phyloP scores from a whole-genome alignment of 2,329 filamentous ascomycete species.

The Paecilomyces sp. region DNA sequence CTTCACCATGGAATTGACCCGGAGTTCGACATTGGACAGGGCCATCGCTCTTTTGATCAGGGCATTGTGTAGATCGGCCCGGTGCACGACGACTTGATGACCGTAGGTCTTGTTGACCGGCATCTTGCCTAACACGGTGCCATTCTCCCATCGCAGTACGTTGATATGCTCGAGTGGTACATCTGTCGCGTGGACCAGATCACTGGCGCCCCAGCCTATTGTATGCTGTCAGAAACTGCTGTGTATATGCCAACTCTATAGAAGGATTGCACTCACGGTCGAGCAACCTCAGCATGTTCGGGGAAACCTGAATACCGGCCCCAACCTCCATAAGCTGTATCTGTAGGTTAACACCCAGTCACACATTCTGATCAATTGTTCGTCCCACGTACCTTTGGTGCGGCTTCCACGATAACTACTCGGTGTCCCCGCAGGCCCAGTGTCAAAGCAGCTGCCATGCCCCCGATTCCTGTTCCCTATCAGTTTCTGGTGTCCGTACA shows the following conservation, averaged over 20 bases:
- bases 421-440: slow-evolving; percentile 25
- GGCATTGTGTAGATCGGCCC: slow-evolving; percentile 28
- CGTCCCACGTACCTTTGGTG: slow-evolving; percentile 21
- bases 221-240: not conserved
- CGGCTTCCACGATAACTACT: slow-evolving; percentile 25
- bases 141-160: slow-evolving; percentile 28
- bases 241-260: not conserved
- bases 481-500: not conserved
- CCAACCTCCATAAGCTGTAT: slow-evolving; percentile 50
- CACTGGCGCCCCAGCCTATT: slow-evolving; percentile 28
- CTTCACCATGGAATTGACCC: slow-evolving; percentile 20
- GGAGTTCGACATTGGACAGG: slow-evolving; percentile 22
- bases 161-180: slow-evolving; percentile 28
- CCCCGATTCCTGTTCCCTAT: slow-evolving; percentile 23
- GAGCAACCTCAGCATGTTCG: slow-evolving; percentile 70
- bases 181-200: slow-evolving; percentile 24
- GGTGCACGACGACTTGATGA: slow-evolving; percentile 28
- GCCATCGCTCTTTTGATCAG: slow-evolving; percentile 21
- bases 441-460: slow-evolving; percentile 27
- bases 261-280: slow-evolving; percentile 39
- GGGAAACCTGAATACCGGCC: slow-evolving; percentile 74
- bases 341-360: slow-evolving; percentile 2
- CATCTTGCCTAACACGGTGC: slow-evolving; percentile 22
- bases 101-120: slow-evolving; percentile 28
- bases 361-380: not conserved